Percentiles rank a stretch among this genome's conserved stretches.
These are phyloP conservation scores for Coleophoma crateriformis DNA, from an alignment of 2,329 filamentous ascomycete genomes.

Conservation along the genomic window DNA sequence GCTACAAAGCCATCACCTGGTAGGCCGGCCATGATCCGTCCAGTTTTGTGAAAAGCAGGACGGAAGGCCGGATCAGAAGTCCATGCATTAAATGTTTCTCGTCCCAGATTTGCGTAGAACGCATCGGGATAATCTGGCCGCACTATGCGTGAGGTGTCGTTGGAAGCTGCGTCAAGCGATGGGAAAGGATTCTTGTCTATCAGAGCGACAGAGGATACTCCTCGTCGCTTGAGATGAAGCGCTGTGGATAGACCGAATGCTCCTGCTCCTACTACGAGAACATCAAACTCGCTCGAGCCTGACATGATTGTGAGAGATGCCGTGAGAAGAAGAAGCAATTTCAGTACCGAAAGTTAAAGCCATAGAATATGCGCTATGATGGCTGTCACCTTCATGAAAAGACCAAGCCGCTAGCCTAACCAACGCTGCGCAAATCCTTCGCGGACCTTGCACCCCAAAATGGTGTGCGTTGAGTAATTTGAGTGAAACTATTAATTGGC, in stretches of 20 bases:
- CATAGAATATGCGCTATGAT: too few relatives aligned
- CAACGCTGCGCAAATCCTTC: too few relatives aligned
- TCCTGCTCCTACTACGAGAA: conserved; percentile 30
- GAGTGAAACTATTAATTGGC: too few relatives aligned
- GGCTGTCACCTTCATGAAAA: too few relatives aligned
- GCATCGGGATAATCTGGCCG: background rate
- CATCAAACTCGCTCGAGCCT: background rate
- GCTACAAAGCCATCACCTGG: background rate
- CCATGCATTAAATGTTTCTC: background rate
- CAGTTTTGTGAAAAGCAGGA: background rate
- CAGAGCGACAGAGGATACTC: conserved; percentile 38
- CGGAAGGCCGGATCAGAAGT: conserved; percentile 17
- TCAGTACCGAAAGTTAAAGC: too few relatives aligned
- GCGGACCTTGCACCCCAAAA: too few relatives aligned
- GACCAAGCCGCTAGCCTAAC: too few relatives aligned
- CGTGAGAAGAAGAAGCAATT: too few relatives aligned
- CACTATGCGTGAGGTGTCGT: conserved; percentile 19
- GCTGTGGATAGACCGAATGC: conserved; percentile 34
- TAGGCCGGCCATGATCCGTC: conserved; percentile 27
- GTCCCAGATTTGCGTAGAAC: background rate
- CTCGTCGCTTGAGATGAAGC: conserved; percentile 32
- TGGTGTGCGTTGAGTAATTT: too few relatives aligned
- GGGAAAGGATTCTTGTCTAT: conserved; percentile 42
- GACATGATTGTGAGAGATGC: too few relatives aligned
- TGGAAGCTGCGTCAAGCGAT: conserved; percentile 48